A percentile compares a stretch with the other conserved stretches of the same genome.
These are phyloP conservation scores for Talaromyces adpressus DNA, from an alignment of 495 filamentous ascomycete genomes.

Conservation along the genomic window DNA sequence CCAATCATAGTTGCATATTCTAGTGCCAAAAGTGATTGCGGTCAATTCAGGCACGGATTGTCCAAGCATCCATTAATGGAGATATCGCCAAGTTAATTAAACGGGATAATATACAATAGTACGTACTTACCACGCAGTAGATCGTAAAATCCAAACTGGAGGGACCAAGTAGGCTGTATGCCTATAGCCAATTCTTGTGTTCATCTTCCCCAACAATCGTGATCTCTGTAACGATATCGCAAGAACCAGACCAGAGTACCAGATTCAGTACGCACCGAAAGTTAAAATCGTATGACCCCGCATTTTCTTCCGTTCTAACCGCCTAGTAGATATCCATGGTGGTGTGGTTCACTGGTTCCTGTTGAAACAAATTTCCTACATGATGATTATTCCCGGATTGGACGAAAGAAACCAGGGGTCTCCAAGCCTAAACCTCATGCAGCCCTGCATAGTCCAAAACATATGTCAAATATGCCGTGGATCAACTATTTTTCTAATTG, in stretches of 20 bases:
- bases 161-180: neutral
- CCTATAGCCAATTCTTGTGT: neutral
- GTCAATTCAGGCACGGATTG: neutral
- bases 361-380: neutral
- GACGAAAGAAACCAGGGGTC: neutral
- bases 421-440: constrained; percentile 16
- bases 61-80: neutral
- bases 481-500: neutral
- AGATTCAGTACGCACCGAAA: neutral
- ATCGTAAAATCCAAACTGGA: neutral
- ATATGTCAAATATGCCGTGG: neutral
- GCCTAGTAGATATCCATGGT: neutral
- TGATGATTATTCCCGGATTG: neutral
- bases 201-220: neutral
- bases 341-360: neutral
- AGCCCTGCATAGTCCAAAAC: constrained; percentile 5
- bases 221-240: neutral
- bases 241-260: neutral
- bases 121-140: neutral
- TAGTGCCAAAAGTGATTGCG: neutral
- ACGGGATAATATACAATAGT: neutral
- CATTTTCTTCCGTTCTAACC: neutral
- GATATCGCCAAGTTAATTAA: neutral
- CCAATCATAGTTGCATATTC: neutral
- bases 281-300: neutral